Evolutionary conservation across 768 basidiomycete species (phyloP), one percentile per base, ranked within the genome.

Genomic region (Agaricus subrufescens): DNA sequence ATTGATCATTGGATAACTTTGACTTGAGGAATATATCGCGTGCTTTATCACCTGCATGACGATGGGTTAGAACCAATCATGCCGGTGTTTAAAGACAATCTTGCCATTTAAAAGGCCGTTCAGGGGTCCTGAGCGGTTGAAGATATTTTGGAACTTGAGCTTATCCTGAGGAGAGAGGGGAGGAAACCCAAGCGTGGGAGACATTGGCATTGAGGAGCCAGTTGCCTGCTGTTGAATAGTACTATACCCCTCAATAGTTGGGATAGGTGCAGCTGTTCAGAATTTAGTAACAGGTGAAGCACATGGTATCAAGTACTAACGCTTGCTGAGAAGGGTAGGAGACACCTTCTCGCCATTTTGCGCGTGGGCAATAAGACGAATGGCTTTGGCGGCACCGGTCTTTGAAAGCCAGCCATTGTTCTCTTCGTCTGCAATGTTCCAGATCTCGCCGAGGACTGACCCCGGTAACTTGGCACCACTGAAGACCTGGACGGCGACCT

Each of bases 371-470:
- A 99, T 93, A 50, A 98, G 78, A 56, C 97, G 80, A n/a, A 96
- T 77, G 27, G 91, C 94, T 58, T 89, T 77, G 15, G 92, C 86
- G 63, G 94, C 91, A 44, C 91, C 90, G 66, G 91, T 94, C 61
- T 82, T 85, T 10, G 93, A 87, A 52, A 99, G 81, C 74, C 87
- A 94, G 2, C 97, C 97, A 58, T 91, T 91, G 76, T 98, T 95
- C 31, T 94, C 87, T 54, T 89, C 86, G 75, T 99, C 97, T 49
- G 94, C 87, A 57, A 98, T 74, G 57, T 76, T 82, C 96, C 97
- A 99, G 60, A 99, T 87, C 73, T 97, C 92, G 45, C 95, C 92
- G 59, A 99, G 84, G 37, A 81, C 79, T 15, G 80, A 74, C 8
- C 92, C 86, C 39, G 84, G 73, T 58, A 98, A 82, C 65, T 89